Conservation (phyloP, 257 asterid genomes). For the Rubia yunnanensis region DNA sequence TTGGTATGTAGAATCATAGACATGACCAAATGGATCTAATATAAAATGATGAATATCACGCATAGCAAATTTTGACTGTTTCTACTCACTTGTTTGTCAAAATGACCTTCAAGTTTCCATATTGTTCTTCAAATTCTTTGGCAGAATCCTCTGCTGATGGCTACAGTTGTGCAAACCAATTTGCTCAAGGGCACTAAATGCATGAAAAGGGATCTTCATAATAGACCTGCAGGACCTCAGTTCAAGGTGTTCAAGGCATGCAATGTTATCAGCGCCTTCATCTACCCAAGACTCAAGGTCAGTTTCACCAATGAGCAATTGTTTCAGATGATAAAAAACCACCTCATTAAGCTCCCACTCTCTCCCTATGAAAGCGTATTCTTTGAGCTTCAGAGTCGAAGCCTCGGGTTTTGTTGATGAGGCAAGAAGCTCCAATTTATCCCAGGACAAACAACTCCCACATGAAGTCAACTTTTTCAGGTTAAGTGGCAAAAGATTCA, state of each 20-base stretch:
- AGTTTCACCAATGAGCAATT: background rate
- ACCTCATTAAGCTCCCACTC: background rate
- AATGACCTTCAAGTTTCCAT: too few relatives aligned
- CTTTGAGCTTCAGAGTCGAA: constrained; percentile 6
- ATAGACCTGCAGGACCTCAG: background rate
- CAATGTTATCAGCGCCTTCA: background rate
- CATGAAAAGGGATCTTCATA: background rate
- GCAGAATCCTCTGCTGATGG: constrained; percentile 6
- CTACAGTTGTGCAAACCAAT: background rate
- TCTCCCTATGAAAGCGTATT: constrained; percentile 10
- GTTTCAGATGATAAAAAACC: background rate
- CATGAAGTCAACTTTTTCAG: background rate
- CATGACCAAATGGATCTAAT: too few relatives aligned
- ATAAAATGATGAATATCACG: too few relatives aligned
- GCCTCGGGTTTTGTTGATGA: background rate
- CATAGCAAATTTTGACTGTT: too few relatives aligned
- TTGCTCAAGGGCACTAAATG: background rate
- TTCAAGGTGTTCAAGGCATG: background rate
- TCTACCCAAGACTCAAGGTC: background rate
- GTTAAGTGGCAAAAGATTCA: background rate
- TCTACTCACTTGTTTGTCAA: too few relatives aligned
- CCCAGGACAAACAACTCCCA: constrained; percentile 8
- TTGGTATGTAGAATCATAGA: too few relatives aligned
- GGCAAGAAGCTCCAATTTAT: background rate
- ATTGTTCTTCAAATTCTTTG: background rate